Evolutionary conservation across 306 rosid genomes (phyloP), one percentile per base, ranked within the genome.

Genomic region (Dalbergia cochinchinensis): DNA sequence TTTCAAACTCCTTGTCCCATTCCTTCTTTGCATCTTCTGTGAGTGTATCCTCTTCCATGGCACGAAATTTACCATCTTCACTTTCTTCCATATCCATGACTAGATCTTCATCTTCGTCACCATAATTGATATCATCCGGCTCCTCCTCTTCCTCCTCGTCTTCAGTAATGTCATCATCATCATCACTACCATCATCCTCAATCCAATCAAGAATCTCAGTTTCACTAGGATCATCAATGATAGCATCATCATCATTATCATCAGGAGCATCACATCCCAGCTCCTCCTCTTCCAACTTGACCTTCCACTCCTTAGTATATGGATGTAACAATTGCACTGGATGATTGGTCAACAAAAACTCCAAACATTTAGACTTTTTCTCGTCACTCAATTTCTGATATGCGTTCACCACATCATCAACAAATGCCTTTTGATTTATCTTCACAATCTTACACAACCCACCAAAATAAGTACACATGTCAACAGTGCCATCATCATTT

Each of bases 201-300:
- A 91, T 80, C 99, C 99, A 95, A 72, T 95, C 97, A 0, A 87
- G 79, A 58, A 90, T 78, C 88, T 90, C 97, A 53, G 70, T 87
- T 50, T 88, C 90, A 20, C 79, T 80, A 0, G 66, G 83, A 60
- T 87, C 85, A 39, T 84, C 75, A 34, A 57, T 59, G 12, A n/a
- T 5, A 74, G 39, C 84, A 7, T 76, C 86, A 15, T 78, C 83
- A 6, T 76, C 87, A 31, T 77, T 89, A 47, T 91, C 94, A 65
- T 94, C 97, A 5, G 94, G 99, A 4, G 99, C 97, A 85, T 94
- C 99, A 78, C 99, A 94, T 11, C 99, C 99, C 72, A 94, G 84
- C 84, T 92, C 97, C 87, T 78, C 80, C 85, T 94, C 99, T 88
- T 94, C 99, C 86, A 94, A 83, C 88, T 88, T 92, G 13, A 90